phyloP scores from a whole-genome alignment of 2,329 filamentous ascomycete genomes.

The Neodidymelliopsis sp. region DNA sequence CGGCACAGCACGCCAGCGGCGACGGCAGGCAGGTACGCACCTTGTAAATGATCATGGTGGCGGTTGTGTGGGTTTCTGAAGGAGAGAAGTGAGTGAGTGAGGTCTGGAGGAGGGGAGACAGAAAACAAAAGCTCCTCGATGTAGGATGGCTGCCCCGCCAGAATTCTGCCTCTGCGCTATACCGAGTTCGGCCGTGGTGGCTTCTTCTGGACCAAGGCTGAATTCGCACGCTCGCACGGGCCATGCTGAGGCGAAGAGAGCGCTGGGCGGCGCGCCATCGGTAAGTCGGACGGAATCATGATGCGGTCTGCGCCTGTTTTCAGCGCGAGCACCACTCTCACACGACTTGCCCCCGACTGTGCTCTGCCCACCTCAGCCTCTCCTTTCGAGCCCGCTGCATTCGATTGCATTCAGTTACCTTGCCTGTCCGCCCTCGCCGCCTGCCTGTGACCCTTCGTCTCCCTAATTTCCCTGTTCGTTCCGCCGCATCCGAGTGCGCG shows the following conservation, averaged over 20 bases:
- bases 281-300: conserved; percentile 25
- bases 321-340: conserved; percentile 40
- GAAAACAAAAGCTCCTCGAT: conserved; percentile 1
- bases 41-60: conserved; percentile 67
- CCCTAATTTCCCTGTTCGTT: conserved; percentile 36
- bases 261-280: neutral
- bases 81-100: conserved; percentile 20
- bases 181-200: conserved; percentile 9
- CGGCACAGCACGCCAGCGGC: conserved; percentile 10
- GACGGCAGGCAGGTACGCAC: conserved; percentile 51
- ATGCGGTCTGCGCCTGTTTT: conserved; percentile 30
- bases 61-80: conserved; percentile 23
- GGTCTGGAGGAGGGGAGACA: conserved; percentile 9
- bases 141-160: no score
- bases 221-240: no score
- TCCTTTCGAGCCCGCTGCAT: conserved; percentile 32
- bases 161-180: no score
- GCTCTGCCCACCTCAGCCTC: conserved; percentile 45
- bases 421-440: conserved; percentile 1
- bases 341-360: conserved; percentile 31
- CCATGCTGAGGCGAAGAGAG: conserved; percentile 10
- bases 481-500: conserved; percentile 37
- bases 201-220: conserved; percentile 7
- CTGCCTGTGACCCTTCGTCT: conserved; percentile 25
- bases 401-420: conserved; percentile 2